These are phyloP conservation scores for Citrus unshiu DNA, from an alignment of 345 rosid genomes.

Conservation along the genomic window DNA sequence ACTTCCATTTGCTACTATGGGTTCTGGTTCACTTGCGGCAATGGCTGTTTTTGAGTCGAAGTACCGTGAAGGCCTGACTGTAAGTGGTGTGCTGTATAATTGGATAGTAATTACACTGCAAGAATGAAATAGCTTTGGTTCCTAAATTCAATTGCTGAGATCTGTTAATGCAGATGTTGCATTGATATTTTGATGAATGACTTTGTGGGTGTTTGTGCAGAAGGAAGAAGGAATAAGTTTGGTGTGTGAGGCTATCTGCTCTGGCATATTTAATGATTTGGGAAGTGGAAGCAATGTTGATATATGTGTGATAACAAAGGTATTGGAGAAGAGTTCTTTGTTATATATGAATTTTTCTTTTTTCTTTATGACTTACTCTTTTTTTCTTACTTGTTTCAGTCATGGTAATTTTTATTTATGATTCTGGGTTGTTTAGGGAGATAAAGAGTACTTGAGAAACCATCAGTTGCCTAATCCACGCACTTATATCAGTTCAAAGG, in stretches of 20 bases:
- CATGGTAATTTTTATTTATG: not conserved
- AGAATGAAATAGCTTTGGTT: not conserved
- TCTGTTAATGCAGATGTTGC: not conserved
- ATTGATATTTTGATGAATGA: not conserved
- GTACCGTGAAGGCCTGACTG: constrained; percentile 67
- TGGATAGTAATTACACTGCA: not conserved
- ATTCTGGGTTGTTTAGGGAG: constrained; percentile 39
- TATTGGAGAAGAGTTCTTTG: constrained; percentile 8
- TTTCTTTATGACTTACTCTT: not conserved
- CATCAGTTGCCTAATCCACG: constrained; percentile 69
- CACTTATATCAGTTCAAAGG: constrained; percentile 48
- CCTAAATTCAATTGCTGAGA: not conserved
- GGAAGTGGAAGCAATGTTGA: constrained; percentile 93
- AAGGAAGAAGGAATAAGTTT: constrained; percentile 66
- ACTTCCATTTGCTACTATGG: constrained; percentile 81
- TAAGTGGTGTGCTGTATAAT: constrained; percentile 31
- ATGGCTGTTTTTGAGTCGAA: constrained; percentile 76
- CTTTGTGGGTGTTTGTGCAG: constrained; percentile 25
- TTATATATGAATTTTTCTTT: not conserved
- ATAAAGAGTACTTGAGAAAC: constrained; percentile 69
- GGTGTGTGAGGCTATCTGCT: constrained; percentile 67
- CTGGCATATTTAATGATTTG: constrained; percentile 72
- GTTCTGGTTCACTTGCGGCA: constrained; percentile 85
- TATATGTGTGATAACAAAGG: constrained; percentile 79
- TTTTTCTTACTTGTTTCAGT: not conserved